Conservation (phyloP, 768 basidiomycete species). For the Auricularia auricula-judae region DNA sequence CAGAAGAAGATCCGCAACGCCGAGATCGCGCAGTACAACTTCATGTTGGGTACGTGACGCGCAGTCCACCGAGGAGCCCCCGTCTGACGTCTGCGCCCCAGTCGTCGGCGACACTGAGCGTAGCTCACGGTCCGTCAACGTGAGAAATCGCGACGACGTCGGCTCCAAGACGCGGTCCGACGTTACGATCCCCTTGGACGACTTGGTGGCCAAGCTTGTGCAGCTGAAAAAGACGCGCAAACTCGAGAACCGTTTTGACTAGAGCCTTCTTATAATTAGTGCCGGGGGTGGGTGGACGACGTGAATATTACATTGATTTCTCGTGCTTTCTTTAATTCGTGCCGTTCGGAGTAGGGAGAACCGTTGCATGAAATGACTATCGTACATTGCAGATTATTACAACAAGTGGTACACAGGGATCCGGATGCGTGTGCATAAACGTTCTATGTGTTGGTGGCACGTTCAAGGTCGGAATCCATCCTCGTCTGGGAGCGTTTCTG, state of each 20-base stretch:
- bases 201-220: slow-evolving; percentile 57
- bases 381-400: too few relatives aligned
- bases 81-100: slow-evolving; percentile 2
- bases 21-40: slow-evolving; percentile 96
- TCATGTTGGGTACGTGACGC: slow-evolving; percentile 69
- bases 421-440: background rate
- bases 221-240: slow-evolving; percentile 52
- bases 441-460: background rate
- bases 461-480: slow-evolving; percentile 38
- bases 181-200: slow-evolving; percentile 57
- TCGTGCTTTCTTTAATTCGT: background rate
- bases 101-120: slow-evolving; percentile 88
- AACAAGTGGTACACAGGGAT: too few relatives aligned
- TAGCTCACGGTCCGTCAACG: slow-evolving; percentile 78
- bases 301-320: too few relatives aligned
- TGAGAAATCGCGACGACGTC: slow-evolving; percentile 90
- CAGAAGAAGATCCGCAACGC: slow-evolving; percentile 97
- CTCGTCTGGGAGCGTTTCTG: slow-evolving; percentile 73
- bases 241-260: slow-evolving; percentile 41
- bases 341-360: background rate
- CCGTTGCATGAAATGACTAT: background rate
- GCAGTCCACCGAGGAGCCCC: background rate
- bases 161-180: slow-evolving; percentile 75
- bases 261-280: background rate
- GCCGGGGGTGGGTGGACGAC: too few relatives aligned